These are phyloP conservation scores for Alternaria rosae DNA, from an alignment of 2,329 filamentous ascomycete species.

Conservation along the genomic window DNA sequence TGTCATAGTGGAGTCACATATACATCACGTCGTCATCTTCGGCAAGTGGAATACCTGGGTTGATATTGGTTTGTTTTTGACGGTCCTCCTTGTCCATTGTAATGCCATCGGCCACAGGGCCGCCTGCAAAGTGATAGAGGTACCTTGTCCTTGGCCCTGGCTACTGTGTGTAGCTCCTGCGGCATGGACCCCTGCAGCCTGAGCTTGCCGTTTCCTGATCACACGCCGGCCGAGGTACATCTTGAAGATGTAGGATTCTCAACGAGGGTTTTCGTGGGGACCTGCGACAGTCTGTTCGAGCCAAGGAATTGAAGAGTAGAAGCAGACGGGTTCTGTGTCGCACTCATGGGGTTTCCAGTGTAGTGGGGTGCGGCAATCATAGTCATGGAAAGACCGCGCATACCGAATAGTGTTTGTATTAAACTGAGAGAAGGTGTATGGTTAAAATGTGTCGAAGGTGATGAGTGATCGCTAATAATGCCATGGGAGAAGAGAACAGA, in stretches of 20 bases:
- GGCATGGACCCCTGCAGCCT: background rate
- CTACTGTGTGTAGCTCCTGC: background rate
- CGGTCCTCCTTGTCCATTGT: constrained; percentile 9
- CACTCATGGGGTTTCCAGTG: background rate
- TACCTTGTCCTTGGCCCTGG: background rate
- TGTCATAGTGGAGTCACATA: background rate
- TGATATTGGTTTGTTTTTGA: constrained; percentile 13
- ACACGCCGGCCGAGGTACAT: constrained; percentile 1
- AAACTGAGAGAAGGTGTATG: constrained; percentile 17
- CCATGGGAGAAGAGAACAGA: constrained; percentile 14
- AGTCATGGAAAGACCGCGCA: constrained; percentile 30
- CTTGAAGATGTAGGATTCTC: background rate
- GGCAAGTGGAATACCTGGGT: constrained; percentile 2
- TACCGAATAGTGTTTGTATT: constrained; percentile 45
- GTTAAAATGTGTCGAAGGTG: constrained; percentile 28
- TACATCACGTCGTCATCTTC: background rate
- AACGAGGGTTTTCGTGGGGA: background rate
- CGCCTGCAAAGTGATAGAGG: background rate
- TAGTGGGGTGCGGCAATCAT: background rate
- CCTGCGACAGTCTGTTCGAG: background rate
- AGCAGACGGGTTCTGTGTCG: background rate
- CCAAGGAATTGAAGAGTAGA: background rate
- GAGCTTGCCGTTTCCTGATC: background rate
- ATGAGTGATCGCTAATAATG: constrained; percentile 15
- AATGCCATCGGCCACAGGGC: background rate